phyloP scores from a whole-genome alignment of 108 stramenopile genomes.

The Stephanodiscus minutulus region DNA sequence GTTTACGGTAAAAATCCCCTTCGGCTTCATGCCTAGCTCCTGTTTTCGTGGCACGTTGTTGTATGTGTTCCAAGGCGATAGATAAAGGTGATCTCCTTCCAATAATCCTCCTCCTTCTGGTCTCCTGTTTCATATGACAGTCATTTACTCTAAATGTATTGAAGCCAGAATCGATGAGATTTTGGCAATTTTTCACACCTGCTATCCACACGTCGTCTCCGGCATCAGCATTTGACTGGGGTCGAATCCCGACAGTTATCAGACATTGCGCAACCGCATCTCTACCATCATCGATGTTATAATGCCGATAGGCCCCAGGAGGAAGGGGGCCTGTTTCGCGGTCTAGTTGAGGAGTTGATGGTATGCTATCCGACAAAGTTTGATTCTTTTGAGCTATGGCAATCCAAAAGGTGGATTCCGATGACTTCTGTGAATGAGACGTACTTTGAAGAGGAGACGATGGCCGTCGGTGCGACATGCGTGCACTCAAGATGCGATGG shows the following conservation, averaged over 20 bases:
- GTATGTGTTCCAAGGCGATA: conserved; percentile 5
- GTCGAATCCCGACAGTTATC: conserved; percentile 20
- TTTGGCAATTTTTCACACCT: conserved; percentile 45
- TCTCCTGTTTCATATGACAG: conserved; percentile 1
- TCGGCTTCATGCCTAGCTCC: conserved; percentile 40
- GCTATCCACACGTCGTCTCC: conserved; percentile 35
- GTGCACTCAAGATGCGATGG: background rate
- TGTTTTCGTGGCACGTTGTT: conserved; percentile 1
- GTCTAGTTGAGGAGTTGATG: conserved; percentile 28
- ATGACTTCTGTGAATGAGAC: conserved; percentile 21
- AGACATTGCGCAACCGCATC: conserved; percentile 19
- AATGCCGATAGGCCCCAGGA: conserved; percentile 34
- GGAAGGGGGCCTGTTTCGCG: conserved; percentile 40
- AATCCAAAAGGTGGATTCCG: conserved; percentile 46
- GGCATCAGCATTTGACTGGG: conserved; percentile 7
- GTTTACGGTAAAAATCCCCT: conserved; percentile 40
- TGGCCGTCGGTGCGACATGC: background rate
- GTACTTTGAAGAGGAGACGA: conserved; percentile 9
- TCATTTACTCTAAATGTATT: conserved; percentile 51
- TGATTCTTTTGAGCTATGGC: conserved; percentile 18
- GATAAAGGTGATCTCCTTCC: background rate
- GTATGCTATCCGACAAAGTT: conserved; percentile 12
- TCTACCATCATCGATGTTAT: conserved; percentile 10
- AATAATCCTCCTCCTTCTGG: background rate
- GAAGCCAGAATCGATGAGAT: conserved; percentile 72